Base-by-base conservation (phyloP, 2,329 filamentous ascomycete genomes). In the Beauveria australis region DNA sequence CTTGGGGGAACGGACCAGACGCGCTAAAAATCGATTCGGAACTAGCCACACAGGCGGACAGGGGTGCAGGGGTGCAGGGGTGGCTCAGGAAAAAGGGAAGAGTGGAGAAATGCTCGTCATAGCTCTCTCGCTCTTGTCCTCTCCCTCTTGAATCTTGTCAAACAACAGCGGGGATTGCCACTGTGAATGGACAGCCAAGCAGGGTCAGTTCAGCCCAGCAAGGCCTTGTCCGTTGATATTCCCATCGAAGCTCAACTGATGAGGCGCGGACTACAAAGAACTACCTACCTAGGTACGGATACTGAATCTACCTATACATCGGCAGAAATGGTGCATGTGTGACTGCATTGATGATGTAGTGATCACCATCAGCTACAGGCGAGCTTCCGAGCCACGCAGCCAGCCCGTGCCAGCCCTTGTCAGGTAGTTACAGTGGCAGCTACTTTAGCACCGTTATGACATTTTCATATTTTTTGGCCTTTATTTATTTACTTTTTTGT, bases 41-140 rank as follows among this genome's bases (percentile, higher is more conserved):
- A 59, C 56, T 59, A 57, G 54, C 54, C 54, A 57, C 52, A 53
- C 53, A 56, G 53, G 53, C 43, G 41, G 41, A 49, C 54, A 48
- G 41, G 44, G 33, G 33, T 37, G 33, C 10, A 37, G 33, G 12
- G 33, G 33, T 14, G 33, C 14, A 37, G 33, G 33, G 54, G 28
- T 37, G 53, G 53, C 37, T n/a, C 22, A 55, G 18, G 28, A 10
- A 19, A 19, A 26, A 24, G 30, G 33, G 22, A 53, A 53, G 28
- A n/a, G 54, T 41, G 33, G 33, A 33, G 54, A 19, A 14, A n/a
- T 16, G 44, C 30, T 28, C 44, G 54, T 48, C 54, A 57, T 56
- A 16, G 44, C n/a, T 56, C 53, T 12, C 37, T 46, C 41, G 9
- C 19, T n/a, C 7, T 46, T 56, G 37, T 24, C 33, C 4, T 56